Base-by-base conservation (phyloP, 202 grass and related monocot genomes). In the Panicum virgatum region DNA sequence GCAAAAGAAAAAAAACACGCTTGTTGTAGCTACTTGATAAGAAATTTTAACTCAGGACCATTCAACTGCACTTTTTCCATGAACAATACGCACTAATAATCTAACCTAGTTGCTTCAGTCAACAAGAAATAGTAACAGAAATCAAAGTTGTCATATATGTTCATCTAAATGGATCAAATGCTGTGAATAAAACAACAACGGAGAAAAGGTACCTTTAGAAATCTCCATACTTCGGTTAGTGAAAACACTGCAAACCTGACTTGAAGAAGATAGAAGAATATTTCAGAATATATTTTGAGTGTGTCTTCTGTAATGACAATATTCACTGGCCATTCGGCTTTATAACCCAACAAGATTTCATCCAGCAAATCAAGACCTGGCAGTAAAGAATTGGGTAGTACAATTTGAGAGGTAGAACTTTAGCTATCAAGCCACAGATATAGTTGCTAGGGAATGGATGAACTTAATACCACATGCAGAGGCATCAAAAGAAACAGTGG, bases 281-380 rank as follows among this genome's bases (percentile, higher is more conserved):
- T 95, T 72, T 93, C 90, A 87, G 92, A 89, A 95, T 98, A 98
- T 83, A 83, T 93, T 79, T 93, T 83, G 79, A 98, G 88, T 76
- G 90, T 86, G 76, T 74, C 92, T 45, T 86, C 82, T 77, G 86
- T 98, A 76, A 98, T 86, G 87, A 98, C 82, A 50, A 98, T 98
- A 88, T 77, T 91, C 72, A 95, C 82, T 68, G 96, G 96, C 96
- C 96, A 98, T 56, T 95, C 92, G 80, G 94, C 92, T 89, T 76
- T 90, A 88, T 93, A 98, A 75, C 96, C 96, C 79, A 98, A 81
- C 65, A 95, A 86, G 78, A 98, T 80, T 59, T 76, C 91, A 84
- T 95, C 89, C 84, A 98, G 90, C 23, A 88, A 62, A 75, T 90
- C 71, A 42, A 91, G 67, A 88, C 90, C 96, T 95, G 90, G 44